Evolutionary conservation across 2,329 filamentous ascomycete genomes (phyloP).

Genomic region (Aspergillus pseudotamarii): DNA sequence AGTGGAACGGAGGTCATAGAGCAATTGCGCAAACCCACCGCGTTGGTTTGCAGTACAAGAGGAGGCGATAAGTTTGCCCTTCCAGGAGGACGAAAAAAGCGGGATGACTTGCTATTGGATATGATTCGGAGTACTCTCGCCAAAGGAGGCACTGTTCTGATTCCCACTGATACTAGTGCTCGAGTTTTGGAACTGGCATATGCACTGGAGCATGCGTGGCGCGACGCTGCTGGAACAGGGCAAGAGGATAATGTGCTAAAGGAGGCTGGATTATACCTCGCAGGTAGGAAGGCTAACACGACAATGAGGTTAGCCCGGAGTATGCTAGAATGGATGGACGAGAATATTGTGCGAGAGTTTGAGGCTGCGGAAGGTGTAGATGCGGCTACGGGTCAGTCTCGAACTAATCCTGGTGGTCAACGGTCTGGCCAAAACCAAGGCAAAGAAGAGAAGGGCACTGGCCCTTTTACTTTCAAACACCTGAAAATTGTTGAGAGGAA

Average conservation of each 20-base stretch:
- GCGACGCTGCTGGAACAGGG: conserved; percentile 59
- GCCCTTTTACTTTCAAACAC: conserved; percentile 88
- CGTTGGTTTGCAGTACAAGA: conserved; percentile 86
- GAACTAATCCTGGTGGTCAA: conserved; percentile 48
- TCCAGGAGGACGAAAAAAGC: conserved; percentile 72
- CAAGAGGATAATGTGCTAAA: conserved; percentile 56
- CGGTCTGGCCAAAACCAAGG: conserved; percentile 38
- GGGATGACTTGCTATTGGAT: conserved; percentile 82
- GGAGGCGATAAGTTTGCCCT: conserved; percentile 73
- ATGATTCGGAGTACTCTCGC: conserved; percentile 78
- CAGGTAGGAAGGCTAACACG: conserved; percentile 81
- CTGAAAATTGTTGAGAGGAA: conserved; percentile 80
- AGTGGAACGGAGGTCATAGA: conserved; percentile 91
- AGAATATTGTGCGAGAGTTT: conserved; percentile 88
- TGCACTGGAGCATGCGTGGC: conserved; percentile 89
- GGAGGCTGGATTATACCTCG: conserved; percentile 70
- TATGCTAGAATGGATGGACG: conserved; percentile 99
- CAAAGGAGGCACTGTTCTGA: conserved; percentile 85
- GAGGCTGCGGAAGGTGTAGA: conserved; percentile 62
- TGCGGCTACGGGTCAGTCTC: conserved; percentile 36
- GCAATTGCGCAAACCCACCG: conserved; percentile 88
- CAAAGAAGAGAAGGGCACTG: conserved; percentile 50
- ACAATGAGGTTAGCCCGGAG: conserved; percentile 90
- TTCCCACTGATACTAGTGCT: conserved; percentile 95
- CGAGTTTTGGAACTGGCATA: conserved; percentile 90